Evolutionary conservation across 2,329 filamentous ascomycete genomes (phyloP).

Genomic region (Didymella pinodella): DNA sequence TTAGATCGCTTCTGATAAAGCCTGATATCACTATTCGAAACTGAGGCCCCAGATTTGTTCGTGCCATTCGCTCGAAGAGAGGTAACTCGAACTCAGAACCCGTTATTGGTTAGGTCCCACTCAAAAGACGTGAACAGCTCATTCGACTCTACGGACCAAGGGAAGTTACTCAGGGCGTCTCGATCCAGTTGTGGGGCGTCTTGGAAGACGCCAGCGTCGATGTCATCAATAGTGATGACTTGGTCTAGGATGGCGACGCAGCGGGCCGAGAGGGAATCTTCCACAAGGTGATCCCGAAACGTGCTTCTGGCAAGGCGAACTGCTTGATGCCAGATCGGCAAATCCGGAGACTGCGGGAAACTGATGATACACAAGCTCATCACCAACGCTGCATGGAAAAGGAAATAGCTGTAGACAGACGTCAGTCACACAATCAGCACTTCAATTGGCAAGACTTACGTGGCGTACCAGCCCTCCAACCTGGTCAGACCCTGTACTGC

Average conservation of each 20-base stretch:
- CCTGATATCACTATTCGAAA: conserved; percentile 33
- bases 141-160: conserved; percentile 38
- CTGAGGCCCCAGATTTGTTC: conserved; percentile 7
- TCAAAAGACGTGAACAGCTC: conserved; percentile 38
- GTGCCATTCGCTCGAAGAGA: neutral
- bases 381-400: conserved; percentile 37
- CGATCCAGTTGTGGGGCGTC: conserved; percentile 29
- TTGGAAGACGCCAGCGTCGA: conserved; percentile 28
- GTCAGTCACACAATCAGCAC: conserved; percentile 1
- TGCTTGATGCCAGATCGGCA: conserved; percentile 32
- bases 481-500: conserved; percentile 30
- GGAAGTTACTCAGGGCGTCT: conserved; percentile 34
- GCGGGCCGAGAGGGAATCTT: conserved; percentile 36
- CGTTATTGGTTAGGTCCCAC: conserved; percentile 33
- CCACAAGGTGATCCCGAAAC: conserved; percentile 32
- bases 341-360: conserved; percentile 29
- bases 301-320: conserved; percentile 33
- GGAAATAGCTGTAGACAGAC: conserved; percentile 27
- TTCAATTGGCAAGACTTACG: conserved; percentile 26
- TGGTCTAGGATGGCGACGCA: conserved; percentile 39
- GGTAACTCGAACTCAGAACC: conserved; percentile 16
- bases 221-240: conserved; percentile 31
- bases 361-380: conserved; percentile 38
- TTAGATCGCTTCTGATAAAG: conserved; percentile 31
- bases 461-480: conserved; percentile 39